These are phyloP conservation scores for Dendrobium nobile DNA, from an alignment of 106 monocot genomes.

Conservation along the genomic window DNA sequence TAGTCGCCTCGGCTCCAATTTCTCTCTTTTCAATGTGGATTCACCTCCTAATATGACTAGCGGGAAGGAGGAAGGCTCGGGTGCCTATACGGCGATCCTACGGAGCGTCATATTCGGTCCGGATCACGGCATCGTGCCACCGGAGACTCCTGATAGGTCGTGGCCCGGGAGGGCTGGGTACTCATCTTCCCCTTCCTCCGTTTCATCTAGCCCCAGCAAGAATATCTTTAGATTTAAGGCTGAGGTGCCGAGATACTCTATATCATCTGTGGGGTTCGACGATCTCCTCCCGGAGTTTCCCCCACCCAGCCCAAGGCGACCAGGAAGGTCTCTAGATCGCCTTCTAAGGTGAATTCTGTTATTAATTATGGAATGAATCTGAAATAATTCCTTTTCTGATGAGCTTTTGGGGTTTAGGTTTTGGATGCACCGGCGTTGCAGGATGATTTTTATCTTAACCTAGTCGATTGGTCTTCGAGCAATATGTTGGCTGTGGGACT, in stretches of 20 bases:
- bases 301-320: conserved; percentile 30
- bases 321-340: conserved; percentile 70
- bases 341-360: conserved; percentile 53
- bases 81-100: conserved; percentile 56
- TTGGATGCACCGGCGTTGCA: conserved; percentile 91
- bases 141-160: conserved; percentile 25
- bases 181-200: conserved; percentile 31
- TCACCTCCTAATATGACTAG: background rate
- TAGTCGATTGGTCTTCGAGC: conserved; percentile 90
- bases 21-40: conserved; percentile 53
- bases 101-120: conserved; percentile 58
- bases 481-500: conserved; percentile 89
- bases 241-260: conserved; percentile 43
- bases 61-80: conserved; percentile 22
- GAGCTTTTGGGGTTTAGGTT: conserved; percentile 37
- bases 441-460: conserved; percentile 96
- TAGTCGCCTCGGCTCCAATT: conserved; percentile 65
- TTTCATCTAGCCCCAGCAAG: conserved; percentile 31
- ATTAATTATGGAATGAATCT: background rate
- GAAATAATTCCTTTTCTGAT: background rate
- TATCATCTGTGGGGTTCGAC: conserved; percentile 24
- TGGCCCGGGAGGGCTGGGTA: conserved; percentile 2
- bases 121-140: conserved; percentile 25
- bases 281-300: conserved; percentile 36
- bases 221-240: conserved; percentile 87